Percentiles rank a stretch among this genome's conserved stretches.
phyloP scores from a whole-genome alignment of 805 yeast species.

The Torulaspora delbrueckii region DNA sequence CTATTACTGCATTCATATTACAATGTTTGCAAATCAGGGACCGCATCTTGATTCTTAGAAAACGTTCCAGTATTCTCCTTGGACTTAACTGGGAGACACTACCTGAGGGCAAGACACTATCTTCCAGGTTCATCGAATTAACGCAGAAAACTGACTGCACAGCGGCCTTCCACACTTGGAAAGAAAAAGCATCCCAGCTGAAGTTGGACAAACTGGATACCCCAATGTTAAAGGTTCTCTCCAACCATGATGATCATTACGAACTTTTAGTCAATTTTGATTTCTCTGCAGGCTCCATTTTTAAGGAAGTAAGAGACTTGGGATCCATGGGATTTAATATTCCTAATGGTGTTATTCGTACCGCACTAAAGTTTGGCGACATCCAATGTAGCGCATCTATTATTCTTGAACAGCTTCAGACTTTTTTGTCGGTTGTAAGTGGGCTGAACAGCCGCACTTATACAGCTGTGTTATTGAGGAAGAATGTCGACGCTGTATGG shows the following conservation, averaged over 20 bases:
- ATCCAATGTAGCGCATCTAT: slow-evolving; percentile 55
- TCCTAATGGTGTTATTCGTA: slow-evolving; percentile 47
- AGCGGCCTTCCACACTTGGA: slow-evolving; percentile 47
- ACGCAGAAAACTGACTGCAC: slow-evolving; percentile 44
- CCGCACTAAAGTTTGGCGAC: slow-evolving; percentile 46
- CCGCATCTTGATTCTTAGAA: slow-evolving; percentile 40
- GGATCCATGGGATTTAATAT: slow-evolving; percentile 48
- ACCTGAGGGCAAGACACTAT: slow-evolving; percentile 63
- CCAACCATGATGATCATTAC: slow-evolving; percentile 21
- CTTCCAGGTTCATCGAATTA: slow-evolving; percentile 45
- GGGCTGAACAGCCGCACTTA: slow-evolving; percentile 39
- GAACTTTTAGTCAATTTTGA: slow-evolving; percentile 51
- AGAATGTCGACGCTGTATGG: slow-evolving; percentile 35
- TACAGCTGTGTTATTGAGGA: slow-evolving; percentile 40
- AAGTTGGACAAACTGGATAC: slow-evolving; percentile 29
- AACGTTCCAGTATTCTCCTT: slow-evolving; percentile 46
- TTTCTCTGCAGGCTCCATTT: slow-evolving; percentile 37
- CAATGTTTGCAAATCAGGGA: slow-evolving; percentile 51
- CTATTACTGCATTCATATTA: slow-evolving; percentile 42
- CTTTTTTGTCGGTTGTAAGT: slow-evolving; percentile 35
- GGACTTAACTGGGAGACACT: slow-evolving; percentile 59
- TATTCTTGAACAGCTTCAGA: slow-evolving; percentile 47
- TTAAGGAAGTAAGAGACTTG: slow-evolving; percentile 52
- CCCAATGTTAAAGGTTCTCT: slow-evolving; percentile 39
- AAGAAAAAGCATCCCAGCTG: slow-evolving; percentile 27